A percentile compares a stretch with the other conserved stretches of the same genome.
Conservation (phyloP, 306 rosid genomes). For the Erythrophleum fordii region DNA sequence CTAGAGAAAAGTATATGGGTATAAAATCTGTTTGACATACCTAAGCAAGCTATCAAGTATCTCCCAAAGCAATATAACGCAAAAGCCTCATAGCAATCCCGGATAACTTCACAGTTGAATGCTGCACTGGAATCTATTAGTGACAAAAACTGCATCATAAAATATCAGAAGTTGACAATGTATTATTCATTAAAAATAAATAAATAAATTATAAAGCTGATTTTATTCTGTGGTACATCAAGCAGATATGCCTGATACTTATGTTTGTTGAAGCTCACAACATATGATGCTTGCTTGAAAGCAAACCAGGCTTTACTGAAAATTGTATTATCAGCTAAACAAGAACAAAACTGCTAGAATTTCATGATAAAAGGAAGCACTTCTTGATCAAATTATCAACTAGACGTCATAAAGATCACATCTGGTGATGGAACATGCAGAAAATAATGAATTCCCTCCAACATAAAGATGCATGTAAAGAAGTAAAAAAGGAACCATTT, state of each 20-base stretch:
- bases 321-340: background rate
- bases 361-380: background rate
- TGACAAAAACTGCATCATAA: constrained; percentile 79
- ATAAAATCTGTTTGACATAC: constrained; percentile 54
- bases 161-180: constrained; percentile 31
- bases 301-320: constrained; percentile 8
- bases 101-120: constrained; percentile 88
- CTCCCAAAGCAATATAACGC: constrained; percentile 98
- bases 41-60: constrained; percentile 96
- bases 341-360: background rate
- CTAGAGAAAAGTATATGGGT: constrained; percentile 22
- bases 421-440: background rate
- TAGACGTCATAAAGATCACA: background rate
- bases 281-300: constrained; percentile 8
- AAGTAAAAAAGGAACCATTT: background rate
- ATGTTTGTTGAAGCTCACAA: constrained; percentile 20
- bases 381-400: background rate
- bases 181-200: background rate
- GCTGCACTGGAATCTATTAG: constrained; percentile 88
- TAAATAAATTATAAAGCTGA: background rate
- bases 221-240: background rate
- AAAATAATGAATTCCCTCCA: background rate
- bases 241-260: constrained; percentile 29
- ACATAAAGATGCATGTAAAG: background rate
- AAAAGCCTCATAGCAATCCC: constrained; percentile 99